Percentiles rank a stretch among this genome's conserved stretches.
phyloP scores from a whole-genome alignment of 1,139 yeast species.

The Nakaseomyces bracarensis region DNA sequence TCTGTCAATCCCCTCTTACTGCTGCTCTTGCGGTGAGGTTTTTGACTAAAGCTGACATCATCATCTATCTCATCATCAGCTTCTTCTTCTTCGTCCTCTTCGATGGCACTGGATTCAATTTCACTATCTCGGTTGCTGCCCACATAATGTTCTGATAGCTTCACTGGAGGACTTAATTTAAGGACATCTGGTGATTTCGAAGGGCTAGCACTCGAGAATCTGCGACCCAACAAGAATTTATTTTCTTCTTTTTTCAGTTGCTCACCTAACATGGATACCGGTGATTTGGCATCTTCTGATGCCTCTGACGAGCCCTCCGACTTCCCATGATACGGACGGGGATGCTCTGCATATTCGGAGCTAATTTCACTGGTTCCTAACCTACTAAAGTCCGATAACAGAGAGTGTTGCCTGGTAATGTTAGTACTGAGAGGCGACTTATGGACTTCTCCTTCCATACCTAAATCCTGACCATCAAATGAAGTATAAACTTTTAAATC shows the following conservation, averaged over 20 bases:
- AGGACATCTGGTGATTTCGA: not conserved
- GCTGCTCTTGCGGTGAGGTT: slow-evolving; percentile 2
- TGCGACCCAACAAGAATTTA: not conserved
- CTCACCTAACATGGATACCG: slow-evolving; percentile 6
- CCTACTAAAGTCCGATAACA: slow-evolving; percentile 13
- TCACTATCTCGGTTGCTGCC: not conserved
- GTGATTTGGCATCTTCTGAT: slow-evolving; percentile 5
- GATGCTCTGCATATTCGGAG: slow-evolving; percentile 6
- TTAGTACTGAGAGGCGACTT: not conserved
- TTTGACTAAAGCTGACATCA: not conserved
- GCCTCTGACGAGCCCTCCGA: slow-evolving; percentile 1
- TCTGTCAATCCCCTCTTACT: not conserved
- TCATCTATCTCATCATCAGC: slow-evolving; percentile 9
- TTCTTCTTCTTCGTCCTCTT: slow-evolving; percentile 20
- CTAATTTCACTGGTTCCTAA: slow-evolving; percentile 14
- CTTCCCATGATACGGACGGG: slow-evolving; percentile 5
- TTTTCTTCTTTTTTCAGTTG: slow-evolving; percentile 4
- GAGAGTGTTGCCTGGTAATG: slow-evolving; percentile 8
- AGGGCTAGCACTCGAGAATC: slow-evolving; percentile 1
- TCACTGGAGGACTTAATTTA: not conserved
- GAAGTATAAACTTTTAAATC: slow-evolving; percentile 20
- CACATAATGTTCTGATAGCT: not conserved
- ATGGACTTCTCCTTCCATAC: not conserved
- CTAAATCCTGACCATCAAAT: not conserved
- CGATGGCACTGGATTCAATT: slow-evolving; percentile 9